phyloP scores from a whole-genome alignment of 768 basidiomycete species.

The Termitomyces sp. region DNA sequence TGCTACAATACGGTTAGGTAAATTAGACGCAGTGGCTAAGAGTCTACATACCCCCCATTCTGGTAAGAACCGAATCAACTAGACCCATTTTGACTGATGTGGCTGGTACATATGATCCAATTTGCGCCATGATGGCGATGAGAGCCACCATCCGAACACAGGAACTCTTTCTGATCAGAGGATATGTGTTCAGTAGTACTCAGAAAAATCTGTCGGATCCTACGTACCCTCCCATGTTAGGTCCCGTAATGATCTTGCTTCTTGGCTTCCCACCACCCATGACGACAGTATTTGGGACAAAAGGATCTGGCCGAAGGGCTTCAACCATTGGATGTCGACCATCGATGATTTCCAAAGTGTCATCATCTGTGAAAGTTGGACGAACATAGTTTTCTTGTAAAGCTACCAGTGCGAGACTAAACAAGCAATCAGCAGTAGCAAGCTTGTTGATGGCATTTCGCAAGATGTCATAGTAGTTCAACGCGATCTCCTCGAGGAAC shows the following conservation, averaged over 20 bases:
- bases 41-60: slow-evolving; percentile 74
- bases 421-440: slow-evolving; percentile 81
- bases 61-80: slow-evolving; percentile 79
- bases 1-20: slow-evolving; percentile 38
- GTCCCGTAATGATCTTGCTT: slow-evolving; percentile 77
- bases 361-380: slow-evolving; percentile 69
- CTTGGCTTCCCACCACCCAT: slow-evolving; percentile 54
- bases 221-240: slow-evolving; percentile 74
- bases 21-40: not conserved
- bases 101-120: slow-evolving; percentile 94
- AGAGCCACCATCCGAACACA: slow-evolving; percentile 77
- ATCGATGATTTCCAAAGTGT: slow-evolving; percentile 68
- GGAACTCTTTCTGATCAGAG: slow-evolving; percentile 66
- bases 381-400: slow-evolving; percentile 72
- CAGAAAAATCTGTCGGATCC: not conserved
- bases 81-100: slow-evolving; percentile 68
- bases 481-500: slow-evolving; percentile 69
- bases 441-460: slow-evolving; percentile 78
- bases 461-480: slow-evolving; percentile 65
- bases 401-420: slow-evolving; percentile 80
- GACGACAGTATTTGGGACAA: slow-evolving; percentile 76
- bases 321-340: slow-evolving; percentile 96
- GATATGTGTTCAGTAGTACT: not conserved
- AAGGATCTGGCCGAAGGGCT: slow-evolving; percentile 69
- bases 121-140: slow-evolving; percentile 80